Evolutionary conservation across 2,329 filamentous ascomycete genomes (phyloP), one percentile per base, ranked within the genome.

Genomic region (Ciborinia camelliae): DNA sequence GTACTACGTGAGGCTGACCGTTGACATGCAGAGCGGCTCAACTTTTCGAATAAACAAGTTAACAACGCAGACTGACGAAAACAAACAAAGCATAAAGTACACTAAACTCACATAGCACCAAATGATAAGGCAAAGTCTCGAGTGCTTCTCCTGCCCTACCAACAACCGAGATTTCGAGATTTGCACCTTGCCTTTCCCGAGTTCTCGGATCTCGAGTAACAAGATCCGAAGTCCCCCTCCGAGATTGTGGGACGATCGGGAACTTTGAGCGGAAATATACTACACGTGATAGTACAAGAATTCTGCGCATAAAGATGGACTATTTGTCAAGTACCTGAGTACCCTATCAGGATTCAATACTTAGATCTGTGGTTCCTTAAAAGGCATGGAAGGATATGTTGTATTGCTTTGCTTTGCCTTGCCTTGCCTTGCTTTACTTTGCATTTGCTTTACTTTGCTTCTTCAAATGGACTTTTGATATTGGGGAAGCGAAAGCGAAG

Each of bases 191-290:
- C 55, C 41, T 59, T 26, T 32, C 55, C 55, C 55, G 55, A 59
- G 41, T 47, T 59, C 55, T 37, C 55, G 55, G 55, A 59, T 47
- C 55, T 47, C 43, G 55, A 48, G 55, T 59, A 47, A 48, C 55
- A 23, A 35, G 55, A 47, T 47, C 55, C 55, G 55, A 59, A 59
- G 41, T 59, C 30, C 28, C 47, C 15, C 41, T 59, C 55, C 55
- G 55, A 47, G 41, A 59, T 47, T 47, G 55, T 59, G 41, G 15
- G n/a, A 59, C 55, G n/a, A 4, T 59, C 55, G 55, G 55, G 55
- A 35, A 59, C 55, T 59, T 59, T 59, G n/a, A 59, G 55, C 55
- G 55, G 55, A 47, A 26, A 59, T 59, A 59, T 59, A 37, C 14
- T n/a, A 47, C 55, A 59, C 55, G 41, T 59, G 55, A 59, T 58